A percentile compares a stretch with the other conserved stretches of the same genome.
Evolutionary conservation across 352 stramenopile genomes (phyloP).

Genomic region (Discostella stelligera): DNA sequence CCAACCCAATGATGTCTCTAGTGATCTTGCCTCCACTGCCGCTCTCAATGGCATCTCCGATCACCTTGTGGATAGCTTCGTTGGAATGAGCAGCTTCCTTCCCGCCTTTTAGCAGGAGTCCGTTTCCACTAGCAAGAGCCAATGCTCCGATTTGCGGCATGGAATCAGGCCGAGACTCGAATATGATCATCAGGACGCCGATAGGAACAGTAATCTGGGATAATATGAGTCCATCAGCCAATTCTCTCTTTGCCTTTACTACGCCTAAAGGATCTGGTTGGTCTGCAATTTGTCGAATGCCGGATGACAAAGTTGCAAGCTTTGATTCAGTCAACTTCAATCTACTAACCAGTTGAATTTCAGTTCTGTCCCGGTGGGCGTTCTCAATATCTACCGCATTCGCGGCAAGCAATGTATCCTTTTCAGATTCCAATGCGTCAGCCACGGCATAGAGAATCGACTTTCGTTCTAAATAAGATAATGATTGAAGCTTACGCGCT

Average conservation of each 20-base stretch:
- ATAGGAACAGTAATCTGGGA: conserved; percentile 94
- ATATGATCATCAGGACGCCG: conserved; percentile 97
- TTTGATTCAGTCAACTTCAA: conserved; percentile 91
- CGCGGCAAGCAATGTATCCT: conserved; percentile 87
- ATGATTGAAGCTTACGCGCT: conserved; percentile 87
- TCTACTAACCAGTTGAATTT: conserved; percentile 74
- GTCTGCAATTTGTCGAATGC: conserved; percentile 90
- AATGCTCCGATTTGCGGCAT: conserved; percentile 94
- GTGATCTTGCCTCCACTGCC: conserved; percentile 87
- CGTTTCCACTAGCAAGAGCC: conserved; percentile 93
- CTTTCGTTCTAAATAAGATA: conserved; percentile 86
- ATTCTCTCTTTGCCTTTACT: conserved; percentile 82
- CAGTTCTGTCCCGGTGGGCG: conserved; percentile 74
- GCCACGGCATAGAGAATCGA: conserved; percentile 89
- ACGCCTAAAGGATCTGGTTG: conserved; percentile 82
- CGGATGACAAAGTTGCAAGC: conserved; percentile 91
- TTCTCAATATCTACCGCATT: conserved; percentile 90
- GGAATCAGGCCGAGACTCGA: conserved; percentile 95
- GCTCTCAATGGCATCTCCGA: conserved; percentile 90
- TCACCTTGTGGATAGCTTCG: conserved; percentile 89
- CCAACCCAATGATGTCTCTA: conserved; percentile 91
- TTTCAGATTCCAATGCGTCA: conserved; percentile 84
- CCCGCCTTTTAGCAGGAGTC: conserved; percentile 95
- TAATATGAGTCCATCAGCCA: conserved; percentile 89
- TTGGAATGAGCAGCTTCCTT: conserved; percentile 93